Base-by-base conservation (phyloP, 371 early-diverging fungal genomes). In the Furculomyces boomerangus region DNA sequence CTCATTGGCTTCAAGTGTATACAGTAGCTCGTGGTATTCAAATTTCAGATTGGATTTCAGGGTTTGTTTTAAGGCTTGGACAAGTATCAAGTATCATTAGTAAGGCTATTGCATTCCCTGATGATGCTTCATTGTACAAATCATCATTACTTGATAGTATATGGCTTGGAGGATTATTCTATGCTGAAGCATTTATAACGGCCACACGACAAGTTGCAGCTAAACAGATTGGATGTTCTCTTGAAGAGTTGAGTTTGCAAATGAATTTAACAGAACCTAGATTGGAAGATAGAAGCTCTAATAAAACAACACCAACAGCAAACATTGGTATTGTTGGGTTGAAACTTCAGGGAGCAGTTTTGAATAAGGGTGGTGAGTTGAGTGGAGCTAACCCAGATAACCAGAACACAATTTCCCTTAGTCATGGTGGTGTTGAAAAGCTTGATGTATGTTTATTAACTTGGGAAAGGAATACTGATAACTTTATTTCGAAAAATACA, bases 131-230 rank as follows among this genome's bases (percentile, higher is more conserved):
- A 18, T 13, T 35, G 22, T 26, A 28, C 1, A 51, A 16, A 13
- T 30, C 25, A 13, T 30, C 43, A 3, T 43, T 54, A 0, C 59
- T 62, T 24, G 57, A 48, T 3, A 65, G 68, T 46, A 72, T 93
- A 18, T 86, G 88, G 83, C 62, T 92, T 27, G 94, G 94, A 31
- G 90, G 89, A 1, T 61, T 93, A 26, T 83, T 92, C 68, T 79
- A 78, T 45, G 92, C 94, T 26, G 90, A 92, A 67, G 93, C 93
- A 1, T 92, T 80, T 58, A 71, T 93, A 20, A 93, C 93, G 0
- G 93, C 92, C 20, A 84, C 93, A 13, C 75, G 92, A 50, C 94
- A 93, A 65, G 74, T 80, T 5, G 85, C 77, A 0, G 92, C 94
- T 13, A 86, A 81, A 62, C 63, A 61, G 29, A 61, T 74, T 44